These are phyloP conservation scores for Fusarium burgessii DNA, from an alignment of 2,329 filamentous ascomycete species.

Conservation along the genomic window DNA sequence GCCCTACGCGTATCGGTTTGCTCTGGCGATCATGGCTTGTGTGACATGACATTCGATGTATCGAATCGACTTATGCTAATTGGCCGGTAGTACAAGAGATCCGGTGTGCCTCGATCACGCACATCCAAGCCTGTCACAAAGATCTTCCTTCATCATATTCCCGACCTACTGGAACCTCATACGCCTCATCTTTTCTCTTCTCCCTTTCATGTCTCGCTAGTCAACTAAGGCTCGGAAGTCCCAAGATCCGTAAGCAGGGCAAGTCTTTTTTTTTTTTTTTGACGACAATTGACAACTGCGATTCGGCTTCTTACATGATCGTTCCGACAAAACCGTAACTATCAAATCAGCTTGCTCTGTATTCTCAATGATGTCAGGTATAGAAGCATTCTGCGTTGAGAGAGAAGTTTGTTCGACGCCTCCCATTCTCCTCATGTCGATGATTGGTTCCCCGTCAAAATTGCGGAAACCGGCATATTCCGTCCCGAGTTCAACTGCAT, in stretches of 20 bases:
- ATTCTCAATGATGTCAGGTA: not conserved
- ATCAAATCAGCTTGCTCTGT: not conserved
- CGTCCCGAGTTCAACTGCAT: not conserved
- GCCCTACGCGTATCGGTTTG: slow-evolving; percentile 9
- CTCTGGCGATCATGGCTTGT: slow-evolving; percentile 9
- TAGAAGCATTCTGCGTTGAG: not conserved
- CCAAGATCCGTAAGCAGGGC: slow-evolving; percentile 8
- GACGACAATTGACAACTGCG: not conserved
- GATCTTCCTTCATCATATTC: slow-evolving; percentile 23
- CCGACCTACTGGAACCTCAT: slow-evolving; percentile 14
- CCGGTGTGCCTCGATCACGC: slow-evolving; percentile 43
- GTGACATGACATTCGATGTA: slow-evolving; percentile 18
- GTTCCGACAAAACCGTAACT: not conserved
- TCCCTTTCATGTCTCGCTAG: slow-evolving; percentile 4
- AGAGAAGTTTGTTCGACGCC: not conserved
- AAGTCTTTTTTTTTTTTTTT: not conserved
- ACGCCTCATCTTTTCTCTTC: slow-evolving; percentile 9
- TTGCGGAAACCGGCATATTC: not conserved
- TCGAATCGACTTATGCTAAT: not conserved
- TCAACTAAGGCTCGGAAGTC: not conserved
- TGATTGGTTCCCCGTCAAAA: not conserved
- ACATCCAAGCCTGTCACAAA: slow-evolving; percentile 25
- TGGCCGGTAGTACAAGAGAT: slow-evolving; percentile 41
- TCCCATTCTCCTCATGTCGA: not conserved
- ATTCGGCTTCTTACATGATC: slow-evolving; percentile 5